These are phyloP conservation scores for Boletus fagicola DNA, from an alignment of 768 basidiomycete species.

Conservation along the genomic window DNA sequence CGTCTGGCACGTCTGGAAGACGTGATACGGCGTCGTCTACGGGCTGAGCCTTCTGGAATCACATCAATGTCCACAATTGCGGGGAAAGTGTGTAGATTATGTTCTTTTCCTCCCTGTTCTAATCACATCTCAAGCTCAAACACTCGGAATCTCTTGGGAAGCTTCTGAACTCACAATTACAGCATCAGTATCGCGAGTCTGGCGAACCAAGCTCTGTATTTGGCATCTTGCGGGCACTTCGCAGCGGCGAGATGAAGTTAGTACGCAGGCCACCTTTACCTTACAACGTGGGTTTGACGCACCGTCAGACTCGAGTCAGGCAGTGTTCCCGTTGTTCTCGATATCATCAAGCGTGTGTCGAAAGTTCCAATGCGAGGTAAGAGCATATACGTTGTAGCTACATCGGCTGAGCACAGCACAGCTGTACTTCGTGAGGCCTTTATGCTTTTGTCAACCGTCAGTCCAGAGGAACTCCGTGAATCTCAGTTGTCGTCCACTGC, in stretches of 20 bases:
- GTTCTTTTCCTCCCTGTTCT: not conserved
- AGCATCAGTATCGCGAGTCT: slow-evolving; percentile 12
- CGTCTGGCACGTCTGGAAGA: slow-evolving; percentile 43
- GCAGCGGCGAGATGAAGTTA: slow-evolving; percentile 24
- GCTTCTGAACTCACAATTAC: slow-evolving; percentile 25
- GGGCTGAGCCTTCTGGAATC: slow-evolving; percentile 10
- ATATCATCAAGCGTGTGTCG: slow-evolving; percentile 28
- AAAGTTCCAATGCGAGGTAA: slow-evolving; percentile 28
- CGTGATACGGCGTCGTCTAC: slow-evolving; percentile 13
- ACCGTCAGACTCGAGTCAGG: slow-evolving; percentile 22
- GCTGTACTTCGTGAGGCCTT: slow-evolving; percentile 37
- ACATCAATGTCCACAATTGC: slow-evolving; percentile 9
- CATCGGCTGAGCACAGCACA: slow-evolving; percentile 22
- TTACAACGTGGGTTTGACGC: not conserved
- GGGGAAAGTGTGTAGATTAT: slow-evolving; percentile 23
- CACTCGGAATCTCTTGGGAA: slow-evolving; percentile 21
- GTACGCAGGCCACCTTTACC: slow-evolving; percentile 2
- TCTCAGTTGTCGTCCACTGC: slow-evolving; percentile 25
- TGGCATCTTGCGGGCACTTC: slow-evolving; percentile 25
- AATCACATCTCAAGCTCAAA: slow-evolving; percentile 20
- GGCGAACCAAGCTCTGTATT: not conserved
- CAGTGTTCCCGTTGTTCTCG: slow-evolving; percentile 20
- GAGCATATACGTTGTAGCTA: not conserved
- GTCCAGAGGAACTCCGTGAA: slow-evolving; percentile 18
- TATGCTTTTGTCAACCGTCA: slow-evolving; percentile 29